phyloP scores from a whole-genome alignment of 805 yeast species.

The Wickerhamomyces xylosicus region DNA sequence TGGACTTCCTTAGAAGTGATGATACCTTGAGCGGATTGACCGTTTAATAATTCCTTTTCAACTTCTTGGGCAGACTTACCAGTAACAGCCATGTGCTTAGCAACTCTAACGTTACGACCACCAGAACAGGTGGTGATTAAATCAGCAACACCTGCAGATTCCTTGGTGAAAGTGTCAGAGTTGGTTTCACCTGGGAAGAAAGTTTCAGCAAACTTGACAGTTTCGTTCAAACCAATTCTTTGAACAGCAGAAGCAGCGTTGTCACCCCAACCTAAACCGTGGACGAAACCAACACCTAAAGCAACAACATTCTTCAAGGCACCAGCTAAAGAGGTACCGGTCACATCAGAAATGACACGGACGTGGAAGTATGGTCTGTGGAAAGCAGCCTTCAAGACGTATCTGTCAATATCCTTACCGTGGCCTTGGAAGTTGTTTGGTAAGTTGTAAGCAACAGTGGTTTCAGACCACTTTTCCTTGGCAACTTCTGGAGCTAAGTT shows the following conservation, averaged over 20 bases:
- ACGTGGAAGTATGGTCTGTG: constrained; percentile 99
- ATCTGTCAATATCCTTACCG: constrained; percentile 49
- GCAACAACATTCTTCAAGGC: constrained; percentile 96
- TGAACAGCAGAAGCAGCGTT: constrained; percentile 96
- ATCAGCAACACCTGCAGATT: constrained; percentile 97
- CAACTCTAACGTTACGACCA: constrained; percentile 93
- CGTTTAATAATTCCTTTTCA: constrained; percentile 80
- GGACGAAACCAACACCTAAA: constrained; percentile 92
- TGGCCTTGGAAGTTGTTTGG: constrained; percentile 49
- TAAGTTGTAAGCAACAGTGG: constrained; percentile 82
- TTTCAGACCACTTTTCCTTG: constrained; percentile 90
- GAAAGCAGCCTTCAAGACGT: constrained; percentile 70
- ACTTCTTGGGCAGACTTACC: constrained; percentile 71
- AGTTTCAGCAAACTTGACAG: constrained; percentile 71
- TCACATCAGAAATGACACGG: constrained; percentile 82
- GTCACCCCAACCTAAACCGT: constrained; percentile 98
- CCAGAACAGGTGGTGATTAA: constrained; percentile 96
- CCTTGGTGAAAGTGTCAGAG: constrained; percentile 74
- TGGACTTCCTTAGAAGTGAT: constrained; percentile 87
- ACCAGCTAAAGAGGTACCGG: constrained; percentile 94
- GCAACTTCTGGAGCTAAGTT: constrained; percentile 97
- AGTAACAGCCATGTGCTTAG: constrained; percentile 72
- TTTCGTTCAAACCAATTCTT: constrained; percentile 91
- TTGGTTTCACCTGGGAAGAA: constrained; percentile 50
- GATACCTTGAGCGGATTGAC: constrained; percentile 95